Evolutionary conservation across 169 alveolate species (phyloP), one percentile per base, ranked within the genome.

Genomic region (Amoebophrya sp.): DNA sequence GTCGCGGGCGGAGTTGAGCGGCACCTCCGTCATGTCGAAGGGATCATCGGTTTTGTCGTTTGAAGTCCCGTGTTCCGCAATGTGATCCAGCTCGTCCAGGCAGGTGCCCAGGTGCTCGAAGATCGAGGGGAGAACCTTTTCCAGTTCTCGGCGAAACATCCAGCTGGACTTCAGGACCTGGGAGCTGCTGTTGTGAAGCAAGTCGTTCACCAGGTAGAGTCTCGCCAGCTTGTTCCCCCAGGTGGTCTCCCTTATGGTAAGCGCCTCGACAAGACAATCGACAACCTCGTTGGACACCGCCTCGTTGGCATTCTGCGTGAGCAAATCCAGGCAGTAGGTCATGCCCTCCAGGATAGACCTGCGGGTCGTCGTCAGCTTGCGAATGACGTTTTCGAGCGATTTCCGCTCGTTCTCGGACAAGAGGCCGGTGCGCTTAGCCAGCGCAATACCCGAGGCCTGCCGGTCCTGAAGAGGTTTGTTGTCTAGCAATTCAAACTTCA

Each of bases 191-290:
- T 95, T 95, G 93, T 93, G 93, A 32, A 95, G 90, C 77, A 95
- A 89, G 92, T 95, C 96, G 40, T 95, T 93, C 40, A 95, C 55
- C 41, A 95, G 94, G 54, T 95, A 95, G 32, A 93, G 92, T n/a
- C 95, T 93, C 77, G 95, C 95, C 90, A 95, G 89, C 94, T 94
- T 91, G 83, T 40, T 55, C 23, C 89, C 89, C 88, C 91, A 92
- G 40, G 89, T 89, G 39, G 94, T 93, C 41, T 93, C 93, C 89
- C 92, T 89, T 40, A 91, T 53, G 41, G 93, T 89, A 40, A 93
- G 89, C 39, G 94, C 77, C 83, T 90, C 91, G 40, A 66, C 39
- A 77, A 93, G 77, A 32, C 92, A 89, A 55, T 83, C 90, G 91
- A 89, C 77, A 39, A 93, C 89, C 89, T 90, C 94, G 32, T 91